Conservation (phyloP, 169 alveolate species). For the Plasmodium cynomolgi region DNA sequence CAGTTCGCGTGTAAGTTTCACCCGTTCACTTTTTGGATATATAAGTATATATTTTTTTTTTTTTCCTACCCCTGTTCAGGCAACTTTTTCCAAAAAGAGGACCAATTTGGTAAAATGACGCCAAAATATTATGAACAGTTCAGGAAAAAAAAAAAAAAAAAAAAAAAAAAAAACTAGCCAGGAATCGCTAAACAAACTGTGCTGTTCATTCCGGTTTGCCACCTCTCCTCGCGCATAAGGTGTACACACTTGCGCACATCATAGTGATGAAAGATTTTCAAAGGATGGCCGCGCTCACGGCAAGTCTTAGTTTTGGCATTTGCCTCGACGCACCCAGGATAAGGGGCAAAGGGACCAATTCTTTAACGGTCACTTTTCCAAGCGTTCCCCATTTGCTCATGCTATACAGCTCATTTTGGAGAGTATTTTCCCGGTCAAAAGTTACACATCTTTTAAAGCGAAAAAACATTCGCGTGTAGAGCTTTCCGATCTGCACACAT, state of each 20-base stretch:
- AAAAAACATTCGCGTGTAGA: background rate
- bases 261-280: background rate
- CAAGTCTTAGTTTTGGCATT: background rate
- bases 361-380: background rate
- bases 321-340: background rate
- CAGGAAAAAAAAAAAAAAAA: conserved; percentile 14
- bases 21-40: background rate
- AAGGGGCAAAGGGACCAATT: background rate
- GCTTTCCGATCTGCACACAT: background rate
- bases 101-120: background rate
- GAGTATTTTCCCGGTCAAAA: background rate
- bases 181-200: background rate
- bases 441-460: background rate
- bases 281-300: background rate
- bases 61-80: background rate
- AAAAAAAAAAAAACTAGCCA: background rate
- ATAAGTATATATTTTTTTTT: background rate
- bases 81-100: background rate
- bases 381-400: background rate
- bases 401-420: background rate
- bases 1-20: background rate
- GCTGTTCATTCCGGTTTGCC: background rate
- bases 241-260: background rate
- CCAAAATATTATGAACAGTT: conserved; percentile 17
- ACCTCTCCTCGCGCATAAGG: background rate